These are phyloP conservation scores for Hymenoscyphus occultus DNA, from an alignment of 2,329 filamentous ascomycete species.

Conservation along the genomic window DNA sequence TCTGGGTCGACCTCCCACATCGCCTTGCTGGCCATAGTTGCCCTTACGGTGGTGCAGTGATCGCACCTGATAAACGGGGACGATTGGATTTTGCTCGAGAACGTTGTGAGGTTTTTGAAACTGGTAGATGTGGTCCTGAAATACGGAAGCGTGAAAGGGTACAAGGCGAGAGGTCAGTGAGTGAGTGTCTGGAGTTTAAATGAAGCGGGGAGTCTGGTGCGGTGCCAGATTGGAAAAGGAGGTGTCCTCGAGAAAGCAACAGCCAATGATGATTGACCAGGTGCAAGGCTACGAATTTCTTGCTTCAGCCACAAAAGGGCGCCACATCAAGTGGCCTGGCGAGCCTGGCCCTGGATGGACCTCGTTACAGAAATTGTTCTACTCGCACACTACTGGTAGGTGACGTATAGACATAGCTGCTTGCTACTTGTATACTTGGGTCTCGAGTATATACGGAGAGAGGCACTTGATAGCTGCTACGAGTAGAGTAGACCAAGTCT, in stretches of 20 bases:
- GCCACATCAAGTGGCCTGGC: not conserved
- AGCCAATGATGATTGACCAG: not conserved
- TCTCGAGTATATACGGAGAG: too few species aligned
- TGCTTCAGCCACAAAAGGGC: not conserved
- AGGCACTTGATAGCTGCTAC: too few species aligned
- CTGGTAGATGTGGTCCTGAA: not conserved
- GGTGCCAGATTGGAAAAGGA: conserved; percentile 10
- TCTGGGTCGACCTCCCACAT: conserved; percentile 99
- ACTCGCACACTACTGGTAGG: too few species aligned
- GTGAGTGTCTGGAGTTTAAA: conserved; percentile 6
- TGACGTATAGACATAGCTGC: too few species aligned
- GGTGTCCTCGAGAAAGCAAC: conserved; percentile 2
- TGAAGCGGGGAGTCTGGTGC: conserved; percentile 6
- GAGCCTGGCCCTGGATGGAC: too few species aligned
- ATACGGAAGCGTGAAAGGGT: not conserved
- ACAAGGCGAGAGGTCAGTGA: conserved; percentile 3
- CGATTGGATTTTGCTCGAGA: not conserved
- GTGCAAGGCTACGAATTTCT: conserved; percentile 4
- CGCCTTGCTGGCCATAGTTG: conserved; percentile 60
- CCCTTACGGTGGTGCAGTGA: not conserved
- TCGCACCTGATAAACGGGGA: not conserved
- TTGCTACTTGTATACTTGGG: too few species aligned
- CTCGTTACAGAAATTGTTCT: too few species aligned
- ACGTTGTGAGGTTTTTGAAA: not conserved
- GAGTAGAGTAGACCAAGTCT: too few species aligned